These are phyloP conservation scores for Berberis vulgaris DNA, from an alignment of 164 flowering plant species.

Conservation along the genomic window DNA sequence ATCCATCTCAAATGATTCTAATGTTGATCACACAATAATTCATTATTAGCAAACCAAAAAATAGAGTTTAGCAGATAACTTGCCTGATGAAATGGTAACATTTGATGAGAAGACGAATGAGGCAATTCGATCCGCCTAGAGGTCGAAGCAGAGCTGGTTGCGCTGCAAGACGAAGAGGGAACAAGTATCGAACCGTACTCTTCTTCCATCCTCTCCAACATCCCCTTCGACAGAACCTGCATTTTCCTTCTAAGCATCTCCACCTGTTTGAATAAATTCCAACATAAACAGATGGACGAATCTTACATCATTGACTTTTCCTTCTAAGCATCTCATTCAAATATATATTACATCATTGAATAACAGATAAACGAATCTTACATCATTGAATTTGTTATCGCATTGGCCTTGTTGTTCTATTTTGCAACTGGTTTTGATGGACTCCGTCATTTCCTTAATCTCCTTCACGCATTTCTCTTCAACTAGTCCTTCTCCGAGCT, in stretches of 20 bases:
- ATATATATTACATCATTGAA: too few relatives aligned
- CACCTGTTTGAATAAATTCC: slow-evolving; percentile 24
- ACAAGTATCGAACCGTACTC: slow-evolving; percentile 47
- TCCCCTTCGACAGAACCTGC: slow-evolving; percentile 62
- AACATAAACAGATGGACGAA: background rate
- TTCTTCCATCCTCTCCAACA: slow-evolving; percentile 56
- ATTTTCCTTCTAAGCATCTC: slow-evolving; percentile 49
- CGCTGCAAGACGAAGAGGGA: slow-evolving; percentile 12
- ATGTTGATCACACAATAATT: too few relatives aligned
- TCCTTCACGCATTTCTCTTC: slow-evolving; percentile 34
- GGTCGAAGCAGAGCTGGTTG: slow-evolving; percentile 43
- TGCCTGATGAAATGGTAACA: background rate
- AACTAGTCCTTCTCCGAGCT: slow-evolving; percentile 21
- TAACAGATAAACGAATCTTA: slow-evolving; percentile 17
- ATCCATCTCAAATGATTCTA: too few relatives aligned
- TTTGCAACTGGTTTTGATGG: slow-evolving; percentile 14
- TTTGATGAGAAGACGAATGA: slow-evolving; percentile 11
- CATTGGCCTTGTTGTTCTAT: slow-evolving; percentile 16
- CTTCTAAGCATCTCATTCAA: too few relatives aligned
- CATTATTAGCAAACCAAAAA: background rate
- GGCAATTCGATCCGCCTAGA: slow-evolving; percentile 38
- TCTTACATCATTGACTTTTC: too few relatives aligned
- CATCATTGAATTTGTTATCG: slow-evolving; percentile 26
- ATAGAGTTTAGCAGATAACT: background rate
- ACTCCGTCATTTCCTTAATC: slow-evolving; percentile 44